phyloP scores from a whole-genome alignment of 164 flowering plant species.

The Macadamia integrifolia region DNA sequence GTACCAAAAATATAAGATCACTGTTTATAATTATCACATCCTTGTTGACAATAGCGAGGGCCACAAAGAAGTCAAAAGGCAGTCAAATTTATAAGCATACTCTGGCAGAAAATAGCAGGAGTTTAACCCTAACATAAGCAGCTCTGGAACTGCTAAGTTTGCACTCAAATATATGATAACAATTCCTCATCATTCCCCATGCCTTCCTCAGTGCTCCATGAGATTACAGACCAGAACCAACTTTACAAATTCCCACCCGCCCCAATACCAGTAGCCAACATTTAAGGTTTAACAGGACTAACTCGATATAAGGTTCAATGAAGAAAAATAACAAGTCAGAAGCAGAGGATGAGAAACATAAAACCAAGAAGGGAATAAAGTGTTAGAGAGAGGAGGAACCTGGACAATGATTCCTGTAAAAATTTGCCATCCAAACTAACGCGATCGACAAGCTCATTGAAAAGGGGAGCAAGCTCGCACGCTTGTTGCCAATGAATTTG shows the following conservation, averaged over 20 bases:
- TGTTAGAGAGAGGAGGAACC: conserved; percentile 30
- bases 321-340: neutral
- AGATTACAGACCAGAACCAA: neutral
- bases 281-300: neutral
- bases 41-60: neutral
- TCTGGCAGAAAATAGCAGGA: too few species aligned
- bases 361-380: neutral
- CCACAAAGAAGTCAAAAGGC: neutral
- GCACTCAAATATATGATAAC: neutral
- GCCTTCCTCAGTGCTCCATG: neutral
- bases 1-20: neutral
- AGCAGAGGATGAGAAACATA: neutral
- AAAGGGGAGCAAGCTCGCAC: conserved; percentile 83
- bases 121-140: too few species aligned
- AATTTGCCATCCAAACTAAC: conserved; percentile 91
- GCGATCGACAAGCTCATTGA: conserved; percentile 92
- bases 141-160: too few species aligned
- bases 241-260: neutral
- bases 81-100: too few species aligned
- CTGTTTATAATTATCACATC: neutral
- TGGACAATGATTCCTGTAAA: conserved; percentile 75
- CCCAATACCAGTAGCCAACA: neutral
- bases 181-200: too few species aligned
- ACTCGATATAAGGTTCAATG: neutral
- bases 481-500: conserved; percentile 72